Conservation (phyloP, 192 early-diverging fungal species). For the Dissophora globulifera region DNA sequence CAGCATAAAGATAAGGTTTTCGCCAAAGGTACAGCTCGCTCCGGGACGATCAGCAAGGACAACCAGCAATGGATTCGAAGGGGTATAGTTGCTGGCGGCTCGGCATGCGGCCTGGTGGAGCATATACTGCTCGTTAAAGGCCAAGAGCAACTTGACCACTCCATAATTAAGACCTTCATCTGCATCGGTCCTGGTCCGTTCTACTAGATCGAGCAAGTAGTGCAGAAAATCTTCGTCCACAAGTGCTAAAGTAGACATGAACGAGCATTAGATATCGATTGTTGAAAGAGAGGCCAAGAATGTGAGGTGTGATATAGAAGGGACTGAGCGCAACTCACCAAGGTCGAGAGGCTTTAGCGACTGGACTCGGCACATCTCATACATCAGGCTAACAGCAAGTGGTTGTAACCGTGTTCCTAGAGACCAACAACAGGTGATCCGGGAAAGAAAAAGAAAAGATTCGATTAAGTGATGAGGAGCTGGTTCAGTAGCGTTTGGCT, state of each 20-base stretch:
- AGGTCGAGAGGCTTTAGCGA: no score
- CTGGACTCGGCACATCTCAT: no score
- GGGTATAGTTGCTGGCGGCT: slow-evolving; percentile 22
- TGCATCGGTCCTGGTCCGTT: slow-evolving; percentile 62
- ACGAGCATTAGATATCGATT: background rate
- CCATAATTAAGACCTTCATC: slow-evolving; percentile 68
- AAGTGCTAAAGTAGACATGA: slow-evolving; percentile 46
- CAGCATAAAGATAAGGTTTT: slow-evolving; percentile 92
- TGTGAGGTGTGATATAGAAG: no score
- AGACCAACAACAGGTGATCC: no score
- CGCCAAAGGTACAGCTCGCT: slow-evolving; percentile 82
- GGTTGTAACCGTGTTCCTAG: no score
- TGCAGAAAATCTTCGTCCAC: slow-evolving; percentile 59
- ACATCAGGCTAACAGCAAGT: no score
- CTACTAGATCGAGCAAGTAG: slow-evolving; percentile 67
- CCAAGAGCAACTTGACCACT: slow-evolving; percentile 64
- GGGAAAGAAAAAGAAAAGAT: no score
- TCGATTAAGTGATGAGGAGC: background rate
- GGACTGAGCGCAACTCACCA: no score
- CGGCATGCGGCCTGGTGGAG: slow-evolving; percentile 55
- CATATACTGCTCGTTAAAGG: slow-evolving; percentile 79
- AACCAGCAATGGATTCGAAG: slow-evolving; percentile 62
- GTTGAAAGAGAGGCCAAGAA: no score
- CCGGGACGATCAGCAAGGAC: slow-evolving; percentile 62
- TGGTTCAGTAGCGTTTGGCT: slow-evolving; percentile 69